Evolutionary conservation across 1,284 basidiomycete species (phyloP), one percentile per base, ranked within the genome.

Genomic region (Ganoderma boninense): DNA sequence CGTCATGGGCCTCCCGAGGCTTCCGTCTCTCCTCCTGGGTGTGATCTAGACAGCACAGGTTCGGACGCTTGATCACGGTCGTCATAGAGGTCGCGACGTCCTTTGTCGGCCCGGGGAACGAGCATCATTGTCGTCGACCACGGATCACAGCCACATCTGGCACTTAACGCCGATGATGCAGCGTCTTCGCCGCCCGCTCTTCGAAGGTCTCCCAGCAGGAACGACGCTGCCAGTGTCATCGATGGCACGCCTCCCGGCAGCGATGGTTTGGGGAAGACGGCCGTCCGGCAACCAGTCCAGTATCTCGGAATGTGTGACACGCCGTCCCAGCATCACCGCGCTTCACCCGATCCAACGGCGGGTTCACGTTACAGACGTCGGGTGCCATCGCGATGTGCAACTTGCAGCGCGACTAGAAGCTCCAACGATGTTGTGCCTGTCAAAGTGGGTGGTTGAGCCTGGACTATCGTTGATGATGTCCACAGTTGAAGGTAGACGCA

Each of bases 21-120:
- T 20, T 29, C 49, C 1, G 54, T 57, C 54, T 29, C 29, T 13
- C 59, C 44, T 46, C 59, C 56, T 65, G 57, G 64, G 29, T 40
- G 54, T 26, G 35, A n/a, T 57, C 23, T 65, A 66, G 66, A 2
- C 38, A 56, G 52, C 66, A 67, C 64, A 60, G 68, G 64, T 62
- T 57, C 18, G 46, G 62, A 62, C 66, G 61, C 49, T n/a, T 69
- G 70, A 74, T 74, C 63, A 23, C 11, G 63, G 70, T 74, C 67
- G 70, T 44, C 73, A 73, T 68, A 68, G 70, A 59, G 43, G 70
- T 71, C 69, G 65, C 65, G 70, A 70, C 70, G 67, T 66, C 69
- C 35, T 68, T 70, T 64, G 69, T 54, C 65, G 65, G 61, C 42
- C 65, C 49, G 56, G 56, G 49, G 56, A 54, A 56, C 18, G 52